Base-by-base conservation (phyloP, 2,329 filamentous ascomycete genomes). In the Aspergillus ustus region DNA sequence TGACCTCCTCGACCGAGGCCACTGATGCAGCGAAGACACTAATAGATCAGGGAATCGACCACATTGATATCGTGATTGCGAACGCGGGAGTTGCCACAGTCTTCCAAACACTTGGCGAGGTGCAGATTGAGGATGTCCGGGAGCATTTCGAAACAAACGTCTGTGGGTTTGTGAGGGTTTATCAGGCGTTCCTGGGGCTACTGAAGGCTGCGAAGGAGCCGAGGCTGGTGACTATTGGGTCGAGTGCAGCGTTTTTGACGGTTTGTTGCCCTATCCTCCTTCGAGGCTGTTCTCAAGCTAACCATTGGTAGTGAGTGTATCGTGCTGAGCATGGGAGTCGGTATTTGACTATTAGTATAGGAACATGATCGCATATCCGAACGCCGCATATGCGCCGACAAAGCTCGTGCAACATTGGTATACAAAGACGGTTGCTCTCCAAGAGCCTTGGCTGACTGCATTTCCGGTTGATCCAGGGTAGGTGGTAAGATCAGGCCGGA, bases 31-130 rank as follows among this genome's bases (percentile, higher is more conserved):
- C 78, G 1, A 54, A 72, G 28, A 63, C 70, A 2, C 69, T 81
- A 0, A 63, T 71, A 1, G 29, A 56, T 2, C 15, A 22, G 54
- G 51, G 73, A 3, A 79, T 86, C 63, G 66, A 70, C 4, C 69
- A 76, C 25, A 68, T 86, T 2, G 83, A 86, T 63, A 69, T 84
- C 6, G 77, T 86, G 2, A 80, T 87, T 55, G 81, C 83, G 49
- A 86, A 86, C 66, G 83, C 84, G 0, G 84, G 78, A 13, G 78
- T 82, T 11, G 67, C 60, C 59, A 28, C 52, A 15, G 7, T 49
- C 29, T 70, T 20, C 8, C 61, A 68, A 0, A 64, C 45, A 17
- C 66, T 74, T 8, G 52, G 53, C 0, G 61, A 65, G 2, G 63
- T 67, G 1, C 50, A 48, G 4, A 31, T 66, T 8, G 46, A 64